Percentiles rank a stretch among this genome's conserved stretches.
phyloP scores from a whole-genome alignment of 805 yeast genomes.

The Yamadazyma nakazawae region DNA sequence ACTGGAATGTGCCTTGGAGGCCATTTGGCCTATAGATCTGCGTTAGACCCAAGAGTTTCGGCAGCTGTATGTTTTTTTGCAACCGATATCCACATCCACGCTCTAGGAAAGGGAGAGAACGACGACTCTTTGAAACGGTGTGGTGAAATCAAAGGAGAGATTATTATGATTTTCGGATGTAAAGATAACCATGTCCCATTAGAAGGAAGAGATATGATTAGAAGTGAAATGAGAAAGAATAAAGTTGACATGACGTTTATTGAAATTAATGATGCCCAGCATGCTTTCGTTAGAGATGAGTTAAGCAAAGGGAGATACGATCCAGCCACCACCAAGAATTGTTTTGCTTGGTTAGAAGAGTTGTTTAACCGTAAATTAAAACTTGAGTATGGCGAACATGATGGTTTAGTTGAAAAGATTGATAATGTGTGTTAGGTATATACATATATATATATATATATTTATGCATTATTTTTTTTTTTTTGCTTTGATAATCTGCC shows the following conservation, averaged over 20 bases:
- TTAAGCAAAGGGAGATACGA: conserved; percentile 77
- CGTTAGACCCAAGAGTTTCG: conserved; percentile 58
- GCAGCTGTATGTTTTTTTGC: conserved; percentile 78
- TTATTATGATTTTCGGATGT: conserved; percentile 71
- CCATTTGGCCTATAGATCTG: conserved; percentile 70
- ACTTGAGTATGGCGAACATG: conserved; percentile 63
- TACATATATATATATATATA: too few relatives aligned
- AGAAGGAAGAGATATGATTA: conserved; percentile 69
- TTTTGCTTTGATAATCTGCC: too few relatives aligned
- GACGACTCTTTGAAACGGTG: conserved; percentile 65
- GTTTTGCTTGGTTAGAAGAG: conserved; percentile 66
- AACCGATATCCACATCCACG: conserved; percentile 70
- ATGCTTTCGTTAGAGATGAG: conserved; percentile 80
- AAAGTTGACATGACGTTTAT: conserved; percentile 65
- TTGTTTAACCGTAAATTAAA: conserved; percentile 66
- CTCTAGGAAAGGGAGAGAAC: conserved; percentile 59
- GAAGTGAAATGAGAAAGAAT: conserved; percentile 55
- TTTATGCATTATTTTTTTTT: too few relatives aligned
- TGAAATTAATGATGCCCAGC: conserved; percentile 78
- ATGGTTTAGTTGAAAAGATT: conserved; percentile 45
- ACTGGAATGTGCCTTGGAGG: conserved; percentile 91
- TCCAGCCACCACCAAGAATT: conserved; percentile 67
- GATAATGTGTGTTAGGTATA: conserved; percentile 69
- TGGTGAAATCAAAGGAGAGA: conserved; percentile 55
- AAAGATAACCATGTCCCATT: conserved; percentile 79